Conservation (phyloP, 305 asterid species). For the Solanum chacoense region DNA sequence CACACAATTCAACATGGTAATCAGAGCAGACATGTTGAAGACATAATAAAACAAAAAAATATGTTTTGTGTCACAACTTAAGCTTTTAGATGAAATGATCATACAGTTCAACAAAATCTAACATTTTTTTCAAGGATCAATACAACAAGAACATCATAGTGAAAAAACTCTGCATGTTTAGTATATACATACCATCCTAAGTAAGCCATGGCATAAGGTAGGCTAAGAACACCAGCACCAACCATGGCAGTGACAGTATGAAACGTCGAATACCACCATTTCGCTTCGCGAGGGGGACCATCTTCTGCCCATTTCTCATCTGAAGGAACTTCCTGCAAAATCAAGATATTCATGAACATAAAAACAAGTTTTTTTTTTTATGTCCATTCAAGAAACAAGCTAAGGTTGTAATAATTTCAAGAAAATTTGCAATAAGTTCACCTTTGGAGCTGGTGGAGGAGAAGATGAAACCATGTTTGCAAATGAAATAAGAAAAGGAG, state of each 20-base stretch:
- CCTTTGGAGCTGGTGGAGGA: conserved; percentile 48
- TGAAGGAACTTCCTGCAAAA: conserved; percentile 45
- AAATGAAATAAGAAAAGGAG: neutral
- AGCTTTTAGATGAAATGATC: neutral
- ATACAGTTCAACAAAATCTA: neutral
- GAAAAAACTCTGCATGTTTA: neutral
- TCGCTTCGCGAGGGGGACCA: conserved; percentile 35
- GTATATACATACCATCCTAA: conserved; percentile 59
- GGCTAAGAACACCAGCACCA: conserved; percentile 89
- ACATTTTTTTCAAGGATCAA: neutral
- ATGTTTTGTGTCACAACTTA: neutral
- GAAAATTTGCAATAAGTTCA: neutral
- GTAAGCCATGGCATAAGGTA: conserved; percentile 92
- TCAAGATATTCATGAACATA: neutral
- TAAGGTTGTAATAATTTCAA: neutral
- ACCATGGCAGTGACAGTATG: conserved; percentile 97
- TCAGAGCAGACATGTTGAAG: neutral
- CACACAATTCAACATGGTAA: neutral
- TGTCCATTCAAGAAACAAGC: neutral
- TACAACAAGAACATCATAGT: neutral
- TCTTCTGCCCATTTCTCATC: conserved; percentile 34
- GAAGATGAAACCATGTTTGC: conserved; percentile 39
- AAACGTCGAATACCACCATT: conserved; percentile 79
- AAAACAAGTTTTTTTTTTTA: neutral
- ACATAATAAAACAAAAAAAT: neutral